Base-by-base conservation (phyloP, 768 basidiomycete genomes). In the Hericium erinaceus region DNA sequence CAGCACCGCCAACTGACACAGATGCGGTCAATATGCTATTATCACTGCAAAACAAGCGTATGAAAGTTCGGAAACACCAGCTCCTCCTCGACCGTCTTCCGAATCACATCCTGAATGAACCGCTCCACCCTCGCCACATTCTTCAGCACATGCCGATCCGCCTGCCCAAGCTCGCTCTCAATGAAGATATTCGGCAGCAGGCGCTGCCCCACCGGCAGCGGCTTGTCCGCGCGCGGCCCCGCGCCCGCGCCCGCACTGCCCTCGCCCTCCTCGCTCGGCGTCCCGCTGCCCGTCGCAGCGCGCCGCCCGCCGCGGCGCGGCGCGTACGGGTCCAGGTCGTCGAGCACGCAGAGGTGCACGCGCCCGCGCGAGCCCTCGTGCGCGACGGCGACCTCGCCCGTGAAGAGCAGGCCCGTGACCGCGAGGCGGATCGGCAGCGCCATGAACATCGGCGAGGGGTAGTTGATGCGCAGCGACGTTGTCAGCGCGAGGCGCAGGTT, bases 371-470 rank as follows among this genome's bases (percentile, higher is more conserved):
- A 80, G 58, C 90, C 92, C 67, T 95, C 89, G 73, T 93, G 98
- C 12, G 95, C 97, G 39, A 98, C 80, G 9, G 90, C 88, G 48
- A 98, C 73, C 65, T 95, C 91, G 57, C 91, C 92, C 12, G 80
- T 79, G 70, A 98, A 91, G 13, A 93, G 76, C 58, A 98, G 77
- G 0, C 92, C 91, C 0, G 88, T 95, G 26, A 98, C 82, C n/a
- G 86, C 88, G 56, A 98, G 84, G 66, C 90, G 88, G 70, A 99
- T 90, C 7, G 97, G 97, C 24, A 99, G 80, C 13, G 91, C 86
- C 95, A 99, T 98, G 78, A 99, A 98, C 69, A 88, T 82, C 0
- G 88, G 87, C 0, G 93, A 93, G 5, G 97, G 97, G 69, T 98
- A 98, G 72, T 99, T 97, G 72, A 99, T 94, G 60, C 94, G 81